Evolutionary conservation across 2,329 filamentous ascomycete species (phyloP), one percentile per base, ranked within the genome.

Genomic region (Neophaeococcomyces aloes): DNA sequence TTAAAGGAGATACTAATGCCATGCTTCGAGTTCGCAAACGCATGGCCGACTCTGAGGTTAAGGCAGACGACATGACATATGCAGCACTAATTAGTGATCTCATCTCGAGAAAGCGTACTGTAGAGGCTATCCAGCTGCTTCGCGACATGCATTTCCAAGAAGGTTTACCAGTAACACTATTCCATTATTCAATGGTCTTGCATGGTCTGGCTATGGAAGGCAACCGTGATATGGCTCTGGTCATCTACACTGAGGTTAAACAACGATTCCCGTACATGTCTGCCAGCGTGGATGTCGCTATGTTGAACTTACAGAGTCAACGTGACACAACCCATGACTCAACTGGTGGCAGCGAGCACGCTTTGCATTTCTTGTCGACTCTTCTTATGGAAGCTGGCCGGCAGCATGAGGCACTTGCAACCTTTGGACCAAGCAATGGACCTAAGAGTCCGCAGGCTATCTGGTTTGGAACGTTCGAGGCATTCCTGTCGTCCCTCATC

Each of bases 21-120:
- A 67, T 74, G 13, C 68, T 73, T 50, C 65, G 68, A 42, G 59
- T 76, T 2, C 74, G 78, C 51, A 61, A 64, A 23, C 65, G 66
- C 42, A 82, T 83, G 75, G 61, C 69, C 36, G 56, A 65, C 3
- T 59, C 66, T 31, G 61, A 66, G 0, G 62, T 83, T 25, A 60
- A 63, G 23, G 65, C 72, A 7, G 71, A 82, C 54, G 63, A 59
- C 3, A 68, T 72, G 58, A 80, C 79, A 1, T 81, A 79, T 56
- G 70, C 69, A 35, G 72, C 76, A 38, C 59, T 82, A 31, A 79
- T 83, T 69, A 70, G 75, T 42, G 67, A 68, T 21, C 59, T 83
- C 38, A 64, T 68, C 7, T 62, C 73, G 45, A 60, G 70, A 36
- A 66, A 69, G 39, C 69, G 73, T 49, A 71, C 77, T 5, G 65